A percentile compares a stretch with the other conserved stretches of the same genome.
Evolutionary conservation across 345 rosid species (phyloP).

Genomic region (Carallia pectinifolia): DNA sequence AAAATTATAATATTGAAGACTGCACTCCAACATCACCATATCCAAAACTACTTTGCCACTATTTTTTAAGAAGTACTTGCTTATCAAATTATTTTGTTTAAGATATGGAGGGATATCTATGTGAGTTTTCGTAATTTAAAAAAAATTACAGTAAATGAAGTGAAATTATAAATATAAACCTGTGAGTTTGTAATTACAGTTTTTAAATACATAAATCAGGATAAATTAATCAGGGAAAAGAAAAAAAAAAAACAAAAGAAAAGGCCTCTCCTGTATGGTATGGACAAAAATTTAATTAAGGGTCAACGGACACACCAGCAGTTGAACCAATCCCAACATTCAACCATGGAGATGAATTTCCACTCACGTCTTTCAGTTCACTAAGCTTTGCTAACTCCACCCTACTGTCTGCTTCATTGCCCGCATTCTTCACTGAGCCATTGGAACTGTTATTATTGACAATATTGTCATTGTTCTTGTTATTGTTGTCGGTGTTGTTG

Average conservation of each 20-base stretch:
- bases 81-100: too few relatives aligned
- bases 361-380: slow-evolving; percentile 50
- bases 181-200: slow-evolving; percentile 22
- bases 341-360: slow-evolving; percentile 67
- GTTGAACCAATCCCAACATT: slow-evolving; percentile 76
- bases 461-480: slow-evolving; percentile 12
- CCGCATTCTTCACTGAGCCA: slow-evolving; percentile 32
- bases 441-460: slow-evolving; percentile 6
- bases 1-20: too few relatives aligned
- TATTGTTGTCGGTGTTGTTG: neutral
- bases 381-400: slow-evolving; percentile 60
- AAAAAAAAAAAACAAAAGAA: neutral
- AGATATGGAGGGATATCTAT: neutral
- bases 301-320: slow-evolving; percentile 34
- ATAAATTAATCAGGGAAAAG: neutral
- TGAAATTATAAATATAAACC: slow-evolving; percentile 8
- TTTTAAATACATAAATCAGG: slow-evolving; percentile 9
- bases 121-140: neutral
- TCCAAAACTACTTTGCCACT: too few relatives aligned
- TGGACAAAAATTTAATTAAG: slow-evolving; percentile 16
- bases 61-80: too few relatives aligned
- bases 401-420: slow-evolving; percentile 60
- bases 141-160: slow-evolving; percentile 10
- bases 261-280: neutral
- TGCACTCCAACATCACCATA: too few relatives aligned